phyloP scores from a whole-genome alignment of 768 basidiomycete species.

The Suillus subluteus region DNA sequence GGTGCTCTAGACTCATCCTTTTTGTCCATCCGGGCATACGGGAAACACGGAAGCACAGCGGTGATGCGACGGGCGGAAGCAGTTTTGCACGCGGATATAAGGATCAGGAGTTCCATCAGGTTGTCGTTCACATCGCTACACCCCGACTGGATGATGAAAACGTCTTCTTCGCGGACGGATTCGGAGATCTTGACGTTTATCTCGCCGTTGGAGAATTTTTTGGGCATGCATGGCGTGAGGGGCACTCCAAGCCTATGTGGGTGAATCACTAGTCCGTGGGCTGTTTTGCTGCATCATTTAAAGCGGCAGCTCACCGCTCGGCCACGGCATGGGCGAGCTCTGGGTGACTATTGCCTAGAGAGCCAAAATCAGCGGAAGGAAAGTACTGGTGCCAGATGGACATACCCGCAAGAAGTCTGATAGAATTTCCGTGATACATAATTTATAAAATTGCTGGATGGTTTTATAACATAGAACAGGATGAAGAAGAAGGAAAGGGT shows the following conservation, averaged over 20 bases:
- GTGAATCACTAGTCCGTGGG: constrained; percentile 56
- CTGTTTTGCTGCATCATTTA: constrained; percentile 34
- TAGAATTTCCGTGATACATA: constrained; percentile 85
- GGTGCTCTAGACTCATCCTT: constrained; percentile 96
- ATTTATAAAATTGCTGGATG: constrained; percentile 34
- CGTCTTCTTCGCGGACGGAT: constrained; percentile 96
- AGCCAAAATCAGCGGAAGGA: constrained; percentile 17
- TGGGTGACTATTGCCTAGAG: constrained; percentile 94
- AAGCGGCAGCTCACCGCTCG: constrained; percentile 87
- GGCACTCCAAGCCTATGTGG: constrained; percentile 82
- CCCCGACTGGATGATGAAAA: constrained; percentile 96
- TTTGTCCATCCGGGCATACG: constrained; percentile 96
- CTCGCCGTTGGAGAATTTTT: constrained; percentile 94
- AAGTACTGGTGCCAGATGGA: constrained; percentile 12
- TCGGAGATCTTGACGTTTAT: constrained; percentile 94
- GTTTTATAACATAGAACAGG: constrained; percentile 16
- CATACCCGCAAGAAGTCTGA: constrained; percentile 75
- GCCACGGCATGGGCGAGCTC: constrained; percentile 95
- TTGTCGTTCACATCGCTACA: constrained; percentile 92
- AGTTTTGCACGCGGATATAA: constrained; percentile 97
- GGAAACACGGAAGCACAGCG: constrained; percentile 97
- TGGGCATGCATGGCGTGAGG: constrained; percentile 82
- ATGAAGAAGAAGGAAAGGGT: constrained; percentile 10
- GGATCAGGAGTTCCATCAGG: constrained; percentile 97
- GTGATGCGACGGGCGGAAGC: constrained; percentile 95